Conservation (phyloP, 805 yeast genomes). For the Priceomyces medius region DNA sequence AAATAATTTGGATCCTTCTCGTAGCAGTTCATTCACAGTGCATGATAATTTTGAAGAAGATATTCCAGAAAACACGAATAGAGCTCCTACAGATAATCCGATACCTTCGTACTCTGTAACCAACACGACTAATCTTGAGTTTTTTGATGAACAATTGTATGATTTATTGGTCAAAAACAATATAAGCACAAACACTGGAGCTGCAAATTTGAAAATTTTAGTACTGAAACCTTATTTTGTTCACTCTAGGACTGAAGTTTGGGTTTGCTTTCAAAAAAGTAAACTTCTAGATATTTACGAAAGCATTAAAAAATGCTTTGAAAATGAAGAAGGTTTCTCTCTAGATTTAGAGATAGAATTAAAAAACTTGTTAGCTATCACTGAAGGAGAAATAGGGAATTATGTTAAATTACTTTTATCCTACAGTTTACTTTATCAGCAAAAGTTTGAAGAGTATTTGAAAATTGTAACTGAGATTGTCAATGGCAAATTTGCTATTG, state of each 20-base stretch:
- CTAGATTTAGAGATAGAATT: slow-evolving; percentile 1
- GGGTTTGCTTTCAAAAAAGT: slow-evolving; percentile 8
- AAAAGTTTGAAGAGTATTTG: slow-evolving; percentile 4
- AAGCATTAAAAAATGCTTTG: background rate
- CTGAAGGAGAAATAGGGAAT: slow-evolving; percentile 4
- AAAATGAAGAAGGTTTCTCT: background rate
- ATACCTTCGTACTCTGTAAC: background rate
- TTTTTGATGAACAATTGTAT: slow-evolving; percentile 4
- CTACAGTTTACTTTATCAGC: slow-evolving; percentile 2
- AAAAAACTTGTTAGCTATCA: background rate
- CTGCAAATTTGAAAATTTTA: background rate
- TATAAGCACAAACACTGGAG: slow-evolving; percentile 1
- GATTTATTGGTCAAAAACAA: background rate
- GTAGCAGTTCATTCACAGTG: too few species aligned
- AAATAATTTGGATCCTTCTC: too few species aligned
- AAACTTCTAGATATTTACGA: slow-evolving; percentile 1
- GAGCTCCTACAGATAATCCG: too few species aligned
- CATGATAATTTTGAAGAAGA: too few species aligned
- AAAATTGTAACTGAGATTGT: background rate
- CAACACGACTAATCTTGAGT: background rate
- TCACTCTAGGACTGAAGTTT: slow-evolving; percentile 2
- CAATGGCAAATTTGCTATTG: slow-evolving; percentile 10
- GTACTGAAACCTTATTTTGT: slow-evolving; percentile 4
- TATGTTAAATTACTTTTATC: slow-evolving; percentile 7
- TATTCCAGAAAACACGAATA: too few species aligned